Conservation (phyloP, 768 basidiomycete genomes). For the Amanita molliuscula region DNA sequence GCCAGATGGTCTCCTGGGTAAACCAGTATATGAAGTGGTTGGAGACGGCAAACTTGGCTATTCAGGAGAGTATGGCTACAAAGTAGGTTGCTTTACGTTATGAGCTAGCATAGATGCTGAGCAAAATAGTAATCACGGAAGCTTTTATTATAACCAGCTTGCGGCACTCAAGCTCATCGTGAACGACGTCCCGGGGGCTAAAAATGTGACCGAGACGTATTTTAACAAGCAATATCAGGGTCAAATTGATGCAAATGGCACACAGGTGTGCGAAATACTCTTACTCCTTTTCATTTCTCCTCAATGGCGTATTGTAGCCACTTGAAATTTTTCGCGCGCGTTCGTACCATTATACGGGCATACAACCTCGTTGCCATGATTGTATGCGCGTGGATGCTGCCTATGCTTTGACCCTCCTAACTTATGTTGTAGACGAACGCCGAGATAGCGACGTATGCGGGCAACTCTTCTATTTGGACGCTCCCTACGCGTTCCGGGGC, state of each 20-base stretch:
- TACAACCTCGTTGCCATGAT: slow-evolving; percentile 66
- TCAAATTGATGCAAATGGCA: slow-evolving; percentile 49
- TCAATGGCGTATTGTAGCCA: slow-evolving; percentile 25
- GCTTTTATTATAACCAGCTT: slow-evolving; percentile 53
- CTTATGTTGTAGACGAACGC: slow-evolving; percentile 38
- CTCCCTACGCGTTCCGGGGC: slow-evolving; percentile 36
- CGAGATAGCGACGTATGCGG: slow-evolving; percentile 35
- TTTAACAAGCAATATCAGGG: slow-evolving; percentile 37
- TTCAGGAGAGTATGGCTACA: slow-evolving; percentile 30
- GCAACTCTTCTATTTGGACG: slow-evolving; percentile 39
- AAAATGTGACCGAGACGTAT: slow-evolving; percentile 33
- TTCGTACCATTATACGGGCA: slow-evolving; percentile 54
- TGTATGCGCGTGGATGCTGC: slow-evolving; percentile 25
- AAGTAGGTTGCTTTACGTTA: slow-evolving; percentile 31
- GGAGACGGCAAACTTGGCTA: slow-evolving; percentile 33
- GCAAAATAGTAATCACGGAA: slow-evolving; percentile 48
- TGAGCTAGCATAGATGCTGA: neutral
- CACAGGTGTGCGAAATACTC: slow-evolving; percentile 30
- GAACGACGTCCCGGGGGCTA: slow-evolving; percentile 39
- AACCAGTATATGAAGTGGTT: slow-evolving; percentile 47
- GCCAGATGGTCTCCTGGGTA: slow-evolving; percentile 38
- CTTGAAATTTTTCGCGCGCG: slow-evolving; percentile 49
- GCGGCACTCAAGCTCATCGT: slow-evolving; percentile 45
- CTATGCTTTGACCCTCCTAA: neutral
- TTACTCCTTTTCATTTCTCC: neutral